phyloP scores from a whole-genome alignment of 805 yeast genomes.

The Yarrowia osloensis region DNA sequence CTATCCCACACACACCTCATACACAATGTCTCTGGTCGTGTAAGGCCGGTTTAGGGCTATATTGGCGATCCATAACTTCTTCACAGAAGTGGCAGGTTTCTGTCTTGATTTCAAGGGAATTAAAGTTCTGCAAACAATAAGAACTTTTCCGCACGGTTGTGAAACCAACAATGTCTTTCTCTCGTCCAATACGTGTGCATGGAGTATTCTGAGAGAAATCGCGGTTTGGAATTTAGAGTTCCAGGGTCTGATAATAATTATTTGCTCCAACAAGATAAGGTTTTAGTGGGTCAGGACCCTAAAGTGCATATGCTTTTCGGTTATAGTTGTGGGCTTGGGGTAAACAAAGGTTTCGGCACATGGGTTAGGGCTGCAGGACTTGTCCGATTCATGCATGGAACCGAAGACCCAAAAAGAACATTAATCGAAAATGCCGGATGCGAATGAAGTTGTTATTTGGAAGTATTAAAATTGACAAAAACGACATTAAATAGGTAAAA shows the following conservation, averaged over 20 bases:
- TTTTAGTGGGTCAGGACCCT: neutral
- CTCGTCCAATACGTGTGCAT: too few relatives aligned
- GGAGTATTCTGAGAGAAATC: neutral
- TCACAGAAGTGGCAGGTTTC: too few relatives aligned
- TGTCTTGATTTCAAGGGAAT: too few relatives aligned
- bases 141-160: too few relatives aligned
- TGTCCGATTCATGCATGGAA: slow-evolving; percentile 9
- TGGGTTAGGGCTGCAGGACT: slow-evolving; percentile 6
- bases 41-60: too few relatives aligned
- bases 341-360: neutral
- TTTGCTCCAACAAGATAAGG: slow-evolving; percentile 13
- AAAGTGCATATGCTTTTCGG: neutral
- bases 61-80: too few relatives aligned
- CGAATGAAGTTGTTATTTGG: too few relatives aligned
- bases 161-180: neutral
- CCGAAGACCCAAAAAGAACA: neutral
- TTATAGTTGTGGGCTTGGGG: slow-evolving; percentile 22
- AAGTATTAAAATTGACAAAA: too few relatives aligned
- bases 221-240: neutral
- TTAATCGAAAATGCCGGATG: neutral
- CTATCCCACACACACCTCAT: too few relatives aligned
- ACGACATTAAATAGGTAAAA: neutral
- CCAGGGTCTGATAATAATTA: slow-evolving; percentile 5
- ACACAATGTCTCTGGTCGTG: neutral
- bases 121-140: neutral